Conservation (phyloP, 169 alveolate genomes). For the Plasmodium fragile region DNA sequence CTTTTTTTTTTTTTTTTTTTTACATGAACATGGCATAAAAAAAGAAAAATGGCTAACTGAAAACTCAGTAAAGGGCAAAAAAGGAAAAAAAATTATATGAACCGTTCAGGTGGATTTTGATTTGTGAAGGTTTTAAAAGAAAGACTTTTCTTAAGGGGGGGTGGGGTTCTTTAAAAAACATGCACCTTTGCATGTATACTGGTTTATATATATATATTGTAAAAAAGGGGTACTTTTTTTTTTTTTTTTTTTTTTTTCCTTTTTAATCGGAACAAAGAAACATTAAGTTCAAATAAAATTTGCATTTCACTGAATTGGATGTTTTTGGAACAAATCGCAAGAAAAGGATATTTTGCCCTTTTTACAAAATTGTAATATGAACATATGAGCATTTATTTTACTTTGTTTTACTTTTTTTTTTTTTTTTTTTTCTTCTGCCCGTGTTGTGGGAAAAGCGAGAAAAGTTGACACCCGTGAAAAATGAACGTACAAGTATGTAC, state of each 20-base stretch:
- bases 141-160: not conserved
- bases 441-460: not conserved
- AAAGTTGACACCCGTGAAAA: not conserved
- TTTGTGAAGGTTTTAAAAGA: not conserved
- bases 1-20: not conserved
- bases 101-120: not conserved
- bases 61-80: not conserved
- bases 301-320: not conserved
- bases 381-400: not conserved
- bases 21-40: not conserved
- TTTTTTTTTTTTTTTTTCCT: not conserved
- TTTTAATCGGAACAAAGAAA: not conserved
- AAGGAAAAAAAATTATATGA: not conserved
- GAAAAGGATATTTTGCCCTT: not conserved
- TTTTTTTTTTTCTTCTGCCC: not conserved
- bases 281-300: not conserved
- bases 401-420: not conserved
- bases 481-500: not conserved
- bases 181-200: not conserved
- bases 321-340: not conserved
- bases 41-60: constrained; percentile 1
- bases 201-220: not conserved
- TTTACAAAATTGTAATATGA: constrained; percentile 9
- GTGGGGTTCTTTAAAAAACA: not conserved
- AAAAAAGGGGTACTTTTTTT: not conserved